These are phyloP conservation scores for Ceratocystiopsis sp. DNA, from an alignment of 2,329 filamentous ascomycete species.

Conservation along the genomic window DNA sequence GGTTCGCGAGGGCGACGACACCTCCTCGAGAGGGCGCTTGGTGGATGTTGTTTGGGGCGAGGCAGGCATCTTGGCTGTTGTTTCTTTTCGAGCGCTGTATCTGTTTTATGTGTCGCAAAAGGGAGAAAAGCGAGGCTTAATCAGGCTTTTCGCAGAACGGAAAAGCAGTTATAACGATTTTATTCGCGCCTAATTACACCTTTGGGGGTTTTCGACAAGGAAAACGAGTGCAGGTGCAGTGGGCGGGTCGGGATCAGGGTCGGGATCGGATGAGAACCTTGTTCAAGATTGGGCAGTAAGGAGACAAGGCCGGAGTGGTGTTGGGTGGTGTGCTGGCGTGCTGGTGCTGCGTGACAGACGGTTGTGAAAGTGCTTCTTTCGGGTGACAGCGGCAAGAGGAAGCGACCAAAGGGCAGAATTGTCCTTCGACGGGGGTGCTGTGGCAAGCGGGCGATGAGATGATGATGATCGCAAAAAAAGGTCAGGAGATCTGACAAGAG, in stretches of 20 bases:
- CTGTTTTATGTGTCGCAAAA: constrained; percentile 5
- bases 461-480: neutral
- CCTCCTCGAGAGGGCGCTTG: constrained; percentile 93
- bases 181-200: constrained; percentile 58
- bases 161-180: constrained; percentile 3
- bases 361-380: too few species aligned
- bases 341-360: neutral
- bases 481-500: neutral
- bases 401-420: neutral
- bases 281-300: constrained; percentile 8
- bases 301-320: constrained; percentile 9
- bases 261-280: constrained; percentile 13
- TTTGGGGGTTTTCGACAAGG: constrained; percentile 57
- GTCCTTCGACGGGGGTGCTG: neutral
- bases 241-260: constrained; percentile 19
- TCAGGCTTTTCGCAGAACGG: neutral
- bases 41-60: constrained; percentile 49
- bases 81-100: constrained; percentile 22
- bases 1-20: constrained; percentile 80
- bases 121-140: neutral
- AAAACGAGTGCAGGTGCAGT: constrained; percentile 83
- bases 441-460: neutral
- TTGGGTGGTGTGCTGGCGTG: neutral
- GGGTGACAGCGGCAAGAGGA: neutral
- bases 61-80: constrained; percentile 45